phyloP scores from a whole-genome alignment of 2,329 filamentous ascomycete genomes.

The Aspergillus hortae region DNA sequence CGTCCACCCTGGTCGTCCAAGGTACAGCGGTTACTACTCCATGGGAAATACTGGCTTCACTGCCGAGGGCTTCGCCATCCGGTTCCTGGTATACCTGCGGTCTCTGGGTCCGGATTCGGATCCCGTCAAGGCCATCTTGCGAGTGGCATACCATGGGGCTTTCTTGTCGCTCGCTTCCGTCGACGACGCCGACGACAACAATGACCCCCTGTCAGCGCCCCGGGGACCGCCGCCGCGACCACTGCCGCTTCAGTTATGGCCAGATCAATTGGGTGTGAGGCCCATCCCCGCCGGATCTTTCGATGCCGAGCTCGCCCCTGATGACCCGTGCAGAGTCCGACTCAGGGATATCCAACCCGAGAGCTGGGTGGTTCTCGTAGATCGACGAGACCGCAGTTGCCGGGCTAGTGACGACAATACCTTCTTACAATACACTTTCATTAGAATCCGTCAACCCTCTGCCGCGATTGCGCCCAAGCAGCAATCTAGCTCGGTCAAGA shows the following conservation, averaged over 20 bases:
- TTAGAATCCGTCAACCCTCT: constrained; percentile 6
- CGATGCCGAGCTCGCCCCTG: background rate
- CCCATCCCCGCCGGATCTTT: constrained; percentile 13
- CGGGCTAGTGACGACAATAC: constrained; percentile 1
- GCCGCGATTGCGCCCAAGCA: constrained; percentile 6
- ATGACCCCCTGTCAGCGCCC: too few relatives aligned
- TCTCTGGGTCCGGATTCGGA: constrained; percentile 6
- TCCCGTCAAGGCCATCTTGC: constrained; percentile 13
- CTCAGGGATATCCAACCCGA: constrained; percentile 7
- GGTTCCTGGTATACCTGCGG: constrained; percentile 11
- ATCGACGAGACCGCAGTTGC: constrained; percentile 2
- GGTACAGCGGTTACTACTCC: constrained; percentile 3
- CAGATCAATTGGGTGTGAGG: constrained; percentile 5
- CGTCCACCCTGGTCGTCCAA: background rate
- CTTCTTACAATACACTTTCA: constrained; percentile 15
- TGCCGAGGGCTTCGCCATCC: constrained; percentile 8
- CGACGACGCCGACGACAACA: too few relatives aligned
- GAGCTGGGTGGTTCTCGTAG: constrained; percentile 14
- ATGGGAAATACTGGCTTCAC: constrained; percentile 11
- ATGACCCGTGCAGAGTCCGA: constrained; percentile 5
- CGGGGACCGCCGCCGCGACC: too few relatives aligned
- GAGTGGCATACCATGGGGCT: constrained; percentile 7
- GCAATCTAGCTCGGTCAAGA: constrained; percentile 3
- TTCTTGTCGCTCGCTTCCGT: constrained; percentile 7
- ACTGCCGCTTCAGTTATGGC: background rate